phyloP scores from a whole-genome alignment of 805 yeast genomes.

The Zygosaccharomyces pseudorouxii region DNA sequence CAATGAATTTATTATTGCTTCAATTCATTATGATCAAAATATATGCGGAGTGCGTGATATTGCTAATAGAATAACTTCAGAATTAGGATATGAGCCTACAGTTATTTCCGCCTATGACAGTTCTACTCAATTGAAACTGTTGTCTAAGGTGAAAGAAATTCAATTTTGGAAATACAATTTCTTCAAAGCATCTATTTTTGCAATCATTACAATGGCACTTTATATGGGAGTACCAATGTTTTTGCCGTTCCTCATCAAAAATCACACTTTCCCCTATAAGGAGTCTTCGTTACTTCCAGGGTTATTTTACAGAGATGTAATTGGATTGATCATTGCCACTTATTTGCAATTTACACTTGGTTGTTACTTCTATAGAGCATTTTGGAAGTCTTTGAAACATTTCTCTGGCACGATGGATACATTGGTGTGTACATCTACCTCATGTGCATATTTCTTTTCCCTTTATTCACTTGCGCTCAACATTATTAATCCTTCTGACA shows the following conservation, averaged over 20 bases:
- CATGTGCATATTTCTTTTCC: conserved; percentile 74
- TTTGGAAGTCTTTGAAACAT: conserved; percentile 61
- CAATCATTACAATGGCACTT: conserved; percentile 55
- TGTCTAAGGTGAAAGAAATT: conserved; percentile 69
- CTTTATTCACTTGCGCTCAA: conserved; percentile 52
- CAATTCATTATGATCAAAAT: conserved; percentile 47
- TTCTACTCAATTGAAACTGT: conserved; percentile 60
- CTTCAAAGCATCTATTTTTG: conserved; percentile 47
- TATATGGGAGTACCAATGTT: conserved; percentile 46
- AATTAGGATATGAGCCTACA: conserved; percentile 49
- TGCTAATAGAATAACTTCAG: conserved; percentile 46
- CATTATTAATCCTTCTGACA: conserved; percentile 32
- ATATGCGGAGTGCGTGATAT: conserved; percentile 61
- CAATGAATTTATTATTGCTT: conserved; percentile 1
- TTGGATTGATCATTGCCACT: conserved; percentile 64
- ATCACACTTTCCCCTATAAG: conserved; percentile 33
- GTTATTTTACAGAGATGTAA: conserved; percentile 37
- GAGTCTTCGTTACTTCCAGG: conserved; percentile 21
- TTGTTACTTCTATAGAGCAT: conserved; percentile 55
- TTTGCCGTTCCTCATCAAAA: conserved; percentile 28
- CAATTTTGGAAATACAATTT: conserved; percentile 62
- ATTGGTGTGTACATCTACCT: conserved; percentile 75
- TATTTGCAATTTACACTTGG: conserved; percentile 65
- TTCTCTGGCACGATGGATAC: conserved; percentile 89
- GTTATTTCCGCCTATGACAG: conserved; percentile 48